Evolutionary conservation across 768 basidiomycete species (phyloP).

Genomic region (Tulasnella sp.): DNA sequence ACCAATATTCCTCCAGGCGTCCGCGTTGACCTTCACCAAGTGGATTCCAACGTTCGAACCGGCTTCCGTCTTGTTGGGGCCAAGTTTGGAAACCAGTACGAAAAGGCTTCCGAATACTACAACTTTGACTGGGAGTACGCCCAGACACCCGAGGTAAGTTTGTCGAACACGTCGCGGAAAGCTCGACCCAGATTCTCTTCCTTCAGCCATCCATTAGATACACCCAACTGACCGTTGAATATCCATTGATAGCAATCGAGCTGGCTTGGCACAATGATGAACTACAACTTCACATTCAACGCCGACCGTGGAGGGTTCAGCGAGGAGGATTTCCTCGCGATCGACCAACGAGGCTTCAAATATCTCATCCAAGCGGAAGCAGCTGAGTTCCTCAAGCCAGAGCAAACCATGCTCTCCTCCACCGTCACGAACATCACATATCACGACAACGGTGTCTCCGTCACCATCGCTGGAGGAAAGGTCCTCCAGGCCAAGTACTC

Average conservation of each 20-base stretch:
- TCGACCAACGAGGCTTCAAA: constrained; percentile 53
- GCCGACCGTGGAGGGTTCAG: constrained; percentile 48
- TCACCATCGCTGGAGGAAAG: constrained; percentile 38
- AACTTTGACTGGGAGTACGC: constrained; percentile 43
- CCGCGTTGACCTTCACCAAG: constrained; percentile 36
- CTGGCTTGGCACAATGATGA: constrained; percentile 26
- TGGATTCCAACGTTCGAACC: constrained; percentile 44
- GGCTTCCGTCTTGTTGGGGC: constrained; percentile 44
- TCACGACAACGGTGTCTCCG: constrained; percentile 35
- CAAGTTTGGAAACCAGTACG: constrained; percentile 37
- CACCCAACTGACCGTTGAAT: no score
- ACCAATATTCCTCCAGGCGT: no score
- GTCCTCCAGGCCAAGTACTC: constrained; percentile 45
- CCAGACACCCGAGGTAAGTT: constrained; percentile 52
- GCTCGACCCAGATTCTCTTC: constrained; percentile 27
- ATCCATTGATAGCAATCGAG: constrained; percentile 23
- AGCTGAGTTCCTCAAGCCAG: constrained; percentile 38
- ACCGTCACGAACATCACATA: constrained; percentile 41
- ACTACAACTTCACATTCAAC: constrained; percentile 52
- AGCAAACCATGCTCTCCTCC: constrained; percentile 41
- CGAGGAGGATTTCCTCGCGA: constrained; percentile 39
- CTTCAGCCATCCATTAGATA: background rate
- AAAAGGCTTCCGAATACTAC: constrained; percentile 48
- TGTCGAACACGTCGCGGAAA: constrained; percentile 55
- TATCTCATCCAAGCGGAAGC: constrained; percentile 49